Conservation (phyloP, 306 rosid species). For the Trifolium dubium region DNA sequence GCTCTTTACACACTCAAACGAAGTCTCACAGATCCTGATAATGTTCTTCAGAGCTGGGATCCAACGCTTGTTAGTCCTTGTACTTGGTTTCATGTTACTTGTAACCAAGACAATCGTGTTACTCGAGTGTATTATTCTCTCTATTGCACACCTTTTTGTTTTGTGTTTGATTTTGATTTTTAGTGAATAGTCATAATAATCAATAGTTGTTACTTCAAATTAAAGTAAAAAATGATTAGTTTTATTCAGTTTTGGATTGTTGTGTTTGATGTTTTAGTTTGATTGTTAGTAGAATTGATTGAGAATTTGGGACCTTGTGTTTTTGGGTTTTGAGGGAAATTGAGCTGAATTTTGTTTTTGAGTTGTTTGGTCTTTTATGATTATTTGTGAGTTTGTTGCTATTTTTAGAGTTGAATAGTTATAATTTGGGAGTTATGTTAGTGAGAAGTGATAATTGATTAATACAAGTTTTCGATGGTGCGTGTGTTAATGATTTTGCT, state of each 20-base stretch:
- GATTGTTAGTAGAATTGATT: background rate
- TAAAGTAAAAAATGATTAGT: background rate
- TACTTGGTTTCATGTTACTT: constrained; percentile 97
- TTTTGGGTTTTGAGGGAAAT: constrained; percentile 3
- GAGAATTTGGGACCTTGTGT: background rate
- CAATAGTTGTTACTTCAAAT: background rate
- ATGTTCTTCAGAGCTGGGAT: constrained; percentile 98
- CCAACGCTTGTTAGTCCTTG: constrained; percentile 95
- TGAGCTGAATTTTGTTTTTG: constrained; percentile 15
- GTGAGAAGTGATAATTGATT: background rate
- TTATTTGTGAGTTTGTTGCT: constrained; percentile 26
- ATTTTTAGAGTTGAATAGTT: background rate
- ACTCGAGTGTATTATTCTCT: constrained; percentile 74
- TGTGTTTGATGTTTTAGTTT: constrained; percentile 18
- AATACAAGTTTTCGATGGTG: background rate
- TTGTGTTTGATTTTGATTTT: background rate
- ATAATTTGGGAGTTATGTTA: constrained; percentile 1
- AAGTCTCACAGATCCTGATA: constrained; percentile 83
- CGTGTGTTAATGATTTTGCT: background rate
- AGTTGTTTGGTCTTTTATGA: background rate
- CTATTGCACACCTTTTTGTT: background rate
- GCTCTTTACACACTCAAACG: constrained; percentile 79
- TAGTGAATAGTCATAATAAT: background rate
- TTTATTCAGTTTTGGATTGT: background rate
- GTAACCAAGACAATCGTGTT: constrained; percentile 88